phyloP scores from a whole-genome alignment of 2,329 filamentous ascomycete species.

The Botryotinia narcissicola region DNA sequence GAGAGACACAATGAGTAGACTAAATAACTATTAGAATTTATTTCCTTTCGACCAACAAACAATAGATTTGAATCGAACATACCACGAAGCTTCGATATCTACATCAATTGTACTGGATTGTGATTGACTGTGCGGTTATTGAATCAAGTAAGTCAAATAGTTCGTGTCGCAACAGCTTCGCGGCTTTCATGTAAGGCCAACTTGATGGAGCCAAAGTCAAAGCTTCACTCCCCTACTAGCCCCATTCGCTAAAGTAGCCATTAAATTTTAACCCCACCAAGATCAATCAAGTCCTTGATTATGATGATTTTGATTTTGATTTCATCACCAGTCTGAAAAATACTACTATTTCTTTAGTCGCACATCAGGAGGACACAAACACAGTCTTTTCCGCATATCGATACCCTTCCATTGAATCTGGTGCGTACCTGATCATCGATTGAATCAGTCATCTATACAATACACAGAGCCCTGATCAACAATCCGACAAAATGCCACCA shows the following conservation, averaged over 20 bases:
- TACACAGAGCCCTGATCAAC: neutral
- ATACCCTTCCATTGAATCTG: neutral
- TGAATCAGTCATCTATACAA: neutral
- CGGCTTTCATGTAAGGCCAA: slow-evolving; percentile 34
- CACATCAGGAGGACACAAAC: slow-evolving; percentile 11
- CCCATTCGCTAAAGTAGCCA: slow-evolving; percentile 32
- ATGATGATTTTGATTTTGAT: slow-evolving; percentile 17
- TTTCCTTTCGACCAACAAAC: neutral
- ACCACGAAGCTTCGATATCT: slow-evolving; percentile 9
- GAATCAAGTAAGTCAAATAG: neutral
- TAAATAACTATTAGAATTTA: slow-evolving; percentile 21
- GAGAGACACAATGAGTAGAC: slow-evolving; percentile 16
- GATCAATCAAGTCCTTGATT: slow-evolving; percentile 26
- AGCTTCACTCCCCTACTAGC: slow-evolving; percentile 19
- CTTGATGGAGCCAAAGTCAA: slow-evolving; percentile 31
- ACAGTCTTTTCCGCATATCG: slow-evolving; percentile 36
- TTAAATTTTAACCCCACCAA: slow-evolving; percentile 30
- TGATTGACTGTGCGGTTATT: neutral
- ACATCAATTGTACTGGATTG: slow-evolving; percentile 20
- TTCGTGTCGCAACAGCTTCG: slow-evolving; percentile 20
- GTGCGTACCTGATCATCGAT: neutral
- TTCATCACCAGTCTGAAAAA: slow-evolving; percentile 13
- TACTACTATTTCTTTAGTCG: neutral
- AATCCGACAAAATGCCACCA: slow-evolving; percentile 63
- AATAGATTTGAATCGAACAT: neutral